A percentile compares a stretch with the other conserved stretches of the same genome.
Conservation (phyloP, 169 alveolate species). For the Prorocentrum cordatum region DNA sequence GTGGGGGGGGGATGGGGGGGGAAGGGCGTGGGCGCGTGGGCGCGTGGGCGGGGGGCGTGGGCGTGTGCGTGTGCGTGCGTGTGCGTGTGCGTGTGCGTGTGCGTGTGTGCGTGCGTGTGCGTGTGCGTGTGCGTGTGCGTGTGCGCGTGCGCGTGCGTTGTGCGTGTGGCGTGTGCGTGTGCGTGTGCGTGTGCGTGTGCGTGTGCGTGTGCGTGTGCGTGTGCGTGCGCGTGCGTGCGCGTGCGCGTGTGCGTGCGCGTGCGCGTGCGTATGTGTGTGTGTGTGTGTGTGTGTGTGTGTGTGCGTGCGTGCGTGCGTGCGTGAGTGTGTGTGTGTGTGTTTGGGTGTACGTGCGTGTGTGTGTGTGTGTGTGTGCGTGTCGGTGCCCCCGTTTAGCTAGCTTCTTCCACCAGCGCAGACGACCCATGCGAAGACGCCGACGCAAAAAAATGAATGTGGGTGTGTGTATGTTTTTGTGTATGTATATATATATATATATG, state of each 20-base stretch:
- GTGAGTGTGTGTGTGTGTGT: background rate
- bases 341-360: background rate
- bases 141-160: background rate
- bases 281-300: background rate
- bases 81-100: background rate
- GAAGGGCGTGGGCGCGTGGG: background rate
- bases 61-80: background rate
- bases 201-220: background rate
- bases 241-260: background rate
- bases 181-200: background rate
- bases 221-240: background rate
- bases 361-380: background rate
- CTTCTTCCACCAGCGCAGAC: too few relatives aligned
- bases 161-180: background rate
- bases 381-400: background rate
- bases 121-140: background rate
- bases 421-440: too few relatives aligned
- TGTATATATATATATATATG: background rate
- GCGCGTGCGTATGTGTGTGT: background rate
- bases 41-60: background rate
- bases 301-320: background rate
- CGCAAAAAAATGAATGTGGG: background rate
- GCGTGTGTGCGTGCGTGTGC: background rate
- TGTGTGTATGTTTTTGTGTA: background rate
- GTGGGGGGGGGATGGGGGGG: background rate